A percentile compares a stretch with the other conserved stretches of the same genome.
phyloP scores from a whole-genome alignment of 202 grass and related monocot species.

The Carex arenaria region DNA sequence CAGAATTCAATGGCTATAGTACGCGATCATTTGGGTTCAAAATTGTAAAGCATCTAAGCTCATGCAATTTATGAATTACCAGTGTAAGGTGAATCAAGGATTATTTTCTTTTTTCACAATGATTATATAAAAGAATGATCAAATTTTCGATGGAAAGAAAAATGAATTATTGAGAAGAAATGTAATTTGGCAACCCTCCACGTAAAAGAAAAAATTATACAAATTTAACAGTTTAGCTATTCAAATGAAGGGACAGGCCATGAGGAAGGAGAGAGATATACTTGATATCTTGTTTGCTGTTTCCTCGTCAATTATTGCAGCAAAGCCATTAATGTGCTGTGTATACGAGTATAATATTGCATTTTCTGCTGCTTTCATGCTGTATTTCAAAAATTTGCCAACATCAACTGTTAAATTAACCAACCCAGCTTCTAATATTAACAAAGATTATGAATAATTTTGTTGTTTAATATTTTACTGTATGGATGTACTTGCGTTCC shows the following conservation, averaged over 20 bases:
- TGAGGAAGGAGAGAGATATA: conserved; percentile 3
- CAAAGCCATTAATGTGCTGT: conserved; percentile 74
- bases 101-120: not conserved
- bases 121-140: not conserved
- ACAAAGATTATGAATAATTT: not conserved
- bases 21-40: not conserved
- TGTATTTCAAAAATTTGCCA: conserved; percentile 21
- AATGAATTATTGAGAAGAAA: not conserved
- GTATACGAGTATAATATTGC: conserved; percentile 93
- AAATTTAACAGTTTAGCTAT: not conserved
- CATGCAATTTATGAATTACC: not conserved
- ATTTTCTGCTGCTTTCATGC: conserved; percentile 42
- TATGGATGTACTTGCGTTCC: conserved; percentile 36
- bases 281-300: conserved; percentile 45
- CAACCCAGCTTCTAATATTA: not conserved
- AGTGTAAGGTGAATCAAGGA: not conserved
- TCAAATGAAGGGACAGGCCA: not conserved
- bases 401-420: not conserved
- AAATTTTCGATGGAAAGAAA: not conserved
- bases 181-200: too few relatives aligned
- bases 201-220: too few relatives aligned
- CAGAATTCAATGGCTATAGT: not conserved
- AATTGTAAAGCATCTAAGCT: not conserved
- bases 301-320: conserved; percentile 46
- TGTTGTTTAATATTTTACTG: not conserved